Evolutionary conservation across 2,329 filamentous ascomycete genomes (phyloP), one percentile per base, ranked within the genome.

Genomic region (Scedosporium boydii): DNA sequence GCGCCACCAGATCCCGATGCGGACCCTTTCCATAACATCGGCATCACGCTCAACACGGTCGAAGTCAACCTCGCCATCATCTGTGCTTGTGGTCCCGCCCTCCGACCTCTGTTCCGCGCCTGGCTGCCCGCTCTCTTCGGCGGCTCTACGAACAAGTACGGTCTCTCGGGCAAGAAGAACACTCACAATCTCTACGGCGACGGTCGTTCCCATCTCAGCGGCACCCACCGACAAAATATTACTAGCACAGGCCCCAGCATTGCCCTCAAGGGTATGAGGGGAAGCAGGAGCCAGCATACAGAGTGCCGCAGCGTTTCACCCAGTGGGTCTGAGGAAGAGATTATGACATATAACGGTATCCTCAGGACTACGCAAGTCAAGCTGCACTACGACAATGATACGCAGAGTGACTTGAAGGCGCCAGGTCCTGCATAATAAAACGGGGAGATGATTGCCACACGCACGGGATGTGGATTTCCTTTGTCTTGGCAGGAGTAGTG

Each of bases 311-410:
- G 72, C n/a, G 68, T 64, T 4, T 72, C 73, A 7, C 72, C 73
- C 0, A 72, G 65, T 6, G 70, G 69, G 4, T 73, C 70, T 4
- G 73, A 77, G 58, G 75, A 77, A 60, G 74, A 75, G 62, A 76
- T 76, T 10, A 75, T 76, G 71, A 73, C 72, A 2, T 73, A 74
- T 42, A 74, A 75, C 56, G 74, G 75, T 10, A 76, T 77, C 29
- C 67, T 77, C 62, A 68, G 72, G 12, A 75, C 73, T 10, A 75
- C 70, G 2, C 70, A 75, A 16, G 65, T 71, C 18, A 63, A 70
- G 53, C 59, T 70, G 9, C 51, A 64, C 1, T 70, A 68, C 18
- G 66, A 69, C 48, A 66, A 66, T 12, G 53, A 42, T 26, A 42
- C 51, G 51, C 51, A 55, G 51, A 55, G 51, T 23, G 51, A 55